Evolutionary conservation across 371 early-diverging fungal genomes (phyloP), one percentile per base, ranked within the genome.

Genomic region (Rhizopus stolonifer): DNA sequence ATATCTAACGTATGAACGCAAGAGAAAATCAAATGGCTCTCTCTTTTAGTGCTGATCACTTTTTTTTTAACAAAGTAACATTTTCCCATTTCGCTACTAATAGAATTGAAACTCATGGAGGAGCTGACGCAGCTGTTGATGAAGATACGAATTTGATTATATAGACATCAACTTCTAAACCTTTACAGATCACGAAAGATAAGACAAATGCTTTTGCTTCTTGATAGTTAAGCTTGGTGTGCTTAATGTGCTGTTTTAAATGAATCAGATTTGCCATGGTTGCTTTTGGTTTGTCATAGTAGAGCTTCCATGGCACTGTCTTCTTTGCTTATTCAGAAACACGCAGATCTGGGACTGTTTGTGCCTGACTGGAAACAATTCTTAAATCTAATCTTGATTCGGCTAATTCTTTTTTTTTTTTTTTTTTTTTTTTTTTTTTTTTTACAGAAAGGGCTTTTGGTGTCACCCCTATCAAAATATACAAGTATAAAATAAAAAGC

Each of bases 161-260:
- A 25, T 50, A 39, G 7, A 50, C 26, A 29, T 40, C 51, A 10
- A 42, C 24, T 18, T 50, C 51, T 29, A 50, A 29, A 1, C 51
- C 51, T 29, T 50, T 42, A 29, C 40, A 50, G 10, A 50, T n/a
- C 2, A 50, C 42, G 17, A 50, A 50, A 2, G 51, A 39, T 15
- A 40, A 3, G 2, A 3, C 17, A 10, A 50, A 50, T 11, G 11
- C 1, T 23, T 50, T 50, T 40, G 51, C 42, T 18, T 50, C 29
- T 19, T 50, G 26, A 7, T 15, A 29, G 6, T 24, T 50, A 0
- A 50, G 26, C 4, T 50, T 39, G 15, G 13, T 17, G 1, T 19
- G 33, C 15, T 29, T 29, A 29, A 42, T 42, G 21, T 42, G 43
- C 19, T 42, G 22, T 21, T 6, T n/a, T 15, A 42, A 11, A 23